Evolutionary conservation across 805 yeast species (phyloP), one percentile per base, ranked within the genome.

Genomic region (Candida orba): DNA sequence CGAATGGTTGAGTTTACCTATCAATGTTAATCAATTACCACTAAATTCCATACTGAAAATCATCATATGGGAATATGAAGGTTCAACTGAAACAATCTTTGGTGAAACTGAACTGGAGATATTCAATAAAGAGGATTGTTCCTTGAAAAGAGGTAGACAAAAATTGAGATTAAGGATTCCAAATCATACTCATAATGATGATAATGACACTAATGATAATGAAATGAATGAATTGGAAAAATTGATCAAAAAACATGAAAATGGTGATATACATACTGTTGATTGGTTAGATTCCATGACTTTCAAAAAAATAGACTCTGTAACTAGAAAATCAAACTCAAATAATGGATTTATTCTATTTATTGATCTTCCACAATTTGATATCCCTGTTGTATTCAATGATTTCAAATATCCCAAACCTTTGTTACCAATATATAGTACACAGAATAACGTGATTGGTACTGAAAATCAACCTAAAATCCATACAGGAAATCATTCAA

Each of bases 231-330:
- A 68, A 6, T 56, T 77, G 17, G 88, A 83, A 49, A 60, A 59
- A 39, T 66, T 73, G 40, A 66, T 84, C 35, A 80, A 83, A 49
- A 65, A 63, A 39, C 84, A 80, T 54, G 89, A 83, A 54, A 71
- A 74, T 47, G 89, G 89, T 1, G 90, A 84, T 23, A 66, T 78
- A 23, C 64, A 73, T 6, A 62, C 74, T 7, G 61, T 76, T 1
- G 77, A 73, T 39, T 90, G 97, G 97, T 67, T 89, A 9, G 95
- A 88, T 55, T 69, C 75, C 37, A 52, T 84, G 44, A 75, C 83
- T 1, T 69, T 80, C 48, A 68, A 85, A 12, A 67, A 69, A 46
- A 69, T 82, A 36, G 64, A 61, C 23, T 52, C 55, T 40, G 44
- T 45, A 9, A 52, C 50, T 33, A 53, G 53, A 39, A 47, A 51